Percentiles rank a stretch among this genome's conserved stretches.
These are phyloP conservation scores for Candida orba DNA, from an alignment of 805 yeast genomes.

Conservation along the genomic window DNA sequence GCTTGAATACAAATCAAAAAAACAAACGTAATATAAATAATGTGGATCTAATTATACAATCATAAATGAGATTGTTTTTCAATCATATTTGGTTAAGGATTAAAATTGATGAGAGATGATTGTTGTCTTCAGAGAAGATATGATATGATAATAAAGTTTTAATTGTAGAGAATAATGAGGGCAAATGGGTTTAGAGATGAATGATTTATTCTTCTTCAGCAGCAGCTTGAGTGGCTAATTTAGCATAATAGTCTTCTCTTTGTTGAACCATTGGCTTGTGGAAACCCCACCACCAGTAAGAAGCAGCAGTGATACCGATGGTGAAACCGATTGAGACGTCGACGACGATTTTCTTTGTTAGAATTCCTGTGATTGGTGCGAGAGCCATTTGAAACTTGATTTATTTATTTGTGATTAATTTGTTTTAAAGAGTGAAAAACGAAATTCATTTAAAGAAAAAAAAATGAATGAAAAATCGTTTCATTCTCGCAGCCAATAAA, in stretches of 20 bases:
- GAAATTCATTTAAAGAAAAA: no score
- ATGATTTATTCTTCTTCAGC: constrained; percentile 9
- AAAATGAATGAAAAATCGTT: neutral
- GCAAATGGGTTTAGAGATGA: neutral
- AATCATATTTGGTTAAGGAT: no score
- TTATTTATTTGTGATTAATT: neutral
- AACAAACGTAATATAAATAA: constrained; percentile 2
- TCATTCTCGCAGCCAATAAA: constrained; percentile 4
- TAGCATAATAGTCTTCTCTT: constrained; percentile 76
- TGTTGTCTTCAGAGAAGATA: no score
- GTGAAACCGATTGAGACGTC: constrained; percentile 69
- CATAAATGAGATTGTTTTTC: neutral
- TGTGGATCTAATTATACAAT: neutral
- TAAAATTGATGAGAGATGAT: no score
- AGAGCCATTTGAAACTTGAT: constrained; percentile 50
- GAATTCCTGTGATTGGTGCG: constrained; percentile 80
- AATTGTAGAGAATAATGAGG: no score
- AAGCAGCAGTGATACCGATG: constrained; percentile 56
- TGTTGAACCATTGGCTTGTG: constrained; percentile 67
- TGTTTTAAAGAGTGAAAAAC: no score
- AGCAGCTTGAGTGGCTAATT: constrained; percentile 17
- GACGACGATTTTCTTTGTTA: constrained; percentile 72
- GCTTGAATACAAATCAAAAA: neutral
- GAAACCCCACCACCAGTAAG: constrained; percentile 78
- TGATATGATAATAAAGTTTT: no score